phyloP scores from a whole-genome alignment of 148 eudicot species.

The Polygonum maritimum region DNA sequence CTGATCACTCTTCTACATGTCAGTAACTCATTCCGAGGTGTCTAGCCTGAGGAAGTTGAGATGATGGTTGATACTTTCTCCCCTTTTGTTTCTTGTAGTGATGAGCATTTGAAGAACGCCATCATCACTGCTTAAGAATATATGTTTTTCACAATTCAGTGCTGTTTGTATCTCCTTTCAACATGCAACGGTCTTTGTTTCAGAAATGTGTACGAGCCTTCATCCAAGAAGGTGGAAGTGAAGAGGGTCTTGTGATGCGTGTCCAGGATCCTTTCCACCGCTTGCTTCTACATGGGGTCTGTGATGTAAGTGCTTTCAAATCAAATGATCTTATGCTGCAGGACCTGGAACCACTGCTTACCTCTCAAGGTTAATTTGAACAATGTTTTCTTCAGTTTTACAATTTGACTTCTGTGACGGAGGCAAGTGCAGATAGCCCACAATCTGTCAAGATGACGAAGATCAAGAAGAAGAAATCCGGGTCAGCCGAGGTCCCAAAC shows the following conservation, averaged over 20 bases:
- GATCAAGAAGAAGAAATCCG: slow-evolving; percentile 60
- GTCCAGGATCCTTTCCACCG: slow-evolving; percentile 88
- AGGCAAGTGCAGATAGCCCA: slow-evolving; percentile 26
- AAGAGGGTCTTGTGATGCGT: slow-evolving; percentile 47
- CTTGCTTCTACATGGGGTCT: slow-evolving; percentile 86
- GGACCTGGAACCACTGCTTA: neutral
- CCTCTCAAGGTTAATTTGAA: neutral
- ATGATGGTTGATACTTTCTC: neutral
- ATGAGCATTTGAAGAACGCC: neutral
- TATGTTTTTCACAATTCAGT: neutral
- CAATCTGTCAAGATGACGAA: slow-evolving; percentile 50
- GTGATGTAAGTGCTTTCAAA: slow-evolving; percentile 48
- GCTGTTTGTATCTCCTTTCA: neutral
- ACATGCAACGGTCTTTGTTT: neutral
- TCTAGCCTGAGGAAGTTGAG: neutral
- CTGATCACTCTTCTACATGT: neutral
- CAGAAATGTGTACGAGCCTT: slow-evolving; percentile 65
- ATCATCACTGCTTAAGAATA: neutral
- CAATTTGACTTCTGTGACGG: slow-evolving; percentile 60
- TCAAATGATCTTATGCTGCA: neutral
- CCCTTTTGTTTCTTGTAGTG: neutral
- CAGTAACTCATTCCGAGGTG: neutral
- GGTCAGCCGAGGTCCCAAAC: slow-evolving; percentile 37
- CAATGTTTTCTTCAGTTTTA: slow-evolving; percentile 49
- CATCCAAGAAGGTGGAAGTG: slow-evolving; percentile 37